Conservation (phyloP, 1,284 basidiomycete species). For the Rhizoctonia solani region DNA sequence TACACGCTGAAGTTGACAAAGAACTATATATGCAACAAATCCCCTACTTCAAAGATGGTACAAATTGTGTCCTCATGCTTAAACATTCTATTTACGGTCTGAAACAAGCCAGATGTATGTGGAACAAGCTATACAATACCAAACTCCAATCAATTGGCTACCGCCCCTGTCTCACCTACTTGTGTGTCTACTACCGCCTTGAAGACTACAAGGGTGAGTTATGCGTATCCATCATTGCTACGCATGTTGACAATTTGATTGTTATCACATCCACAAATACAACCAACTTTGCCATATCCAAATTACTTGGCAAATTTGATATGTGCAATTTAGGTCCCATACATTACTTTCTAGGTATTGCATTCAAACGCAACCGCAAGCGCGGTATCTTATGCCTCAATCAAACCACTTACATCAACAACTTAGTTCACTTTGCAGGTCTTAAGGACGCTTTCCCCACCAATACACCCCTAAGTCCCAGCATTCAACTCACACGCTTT, state of each 20-base stretch:
- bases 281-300: not conserved
- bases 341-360: not conserved
- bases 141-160: not conserved
- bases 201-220: too few species aligned
- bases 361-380: not conserved
- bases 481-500: not conserved
- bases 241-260: not conserved
- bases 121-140: not conserved
- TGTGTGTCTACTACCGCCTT: not conserved
- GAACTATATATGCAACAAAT: conserved; percentile 39
- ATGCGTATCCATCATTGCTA: not conserved
- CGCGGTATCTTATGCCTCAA: too few species aligned
- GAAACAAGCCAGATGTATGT: not conserved
- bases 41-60: conserved; percentile 15
- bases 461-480: conserved; percentile 12
- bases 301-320: not conserved
- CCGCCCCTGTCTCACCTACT: not conserved
- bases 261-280: not conserved
- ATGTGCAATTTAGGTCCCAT: not conserved
- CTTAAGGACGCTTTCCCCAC: not conserved
- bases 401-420: too few species aligned
- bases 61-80: not conserved
- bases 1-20: conserved; percentile 37
- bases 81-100: conserved; percentile 4
- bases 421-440: too few species aligned